Evolutionary conservation across 306 rosid genomes (phyloP), one percentile per base, ranked within the genome.

Genomic region (Acacia melanoxylon): DNA sequence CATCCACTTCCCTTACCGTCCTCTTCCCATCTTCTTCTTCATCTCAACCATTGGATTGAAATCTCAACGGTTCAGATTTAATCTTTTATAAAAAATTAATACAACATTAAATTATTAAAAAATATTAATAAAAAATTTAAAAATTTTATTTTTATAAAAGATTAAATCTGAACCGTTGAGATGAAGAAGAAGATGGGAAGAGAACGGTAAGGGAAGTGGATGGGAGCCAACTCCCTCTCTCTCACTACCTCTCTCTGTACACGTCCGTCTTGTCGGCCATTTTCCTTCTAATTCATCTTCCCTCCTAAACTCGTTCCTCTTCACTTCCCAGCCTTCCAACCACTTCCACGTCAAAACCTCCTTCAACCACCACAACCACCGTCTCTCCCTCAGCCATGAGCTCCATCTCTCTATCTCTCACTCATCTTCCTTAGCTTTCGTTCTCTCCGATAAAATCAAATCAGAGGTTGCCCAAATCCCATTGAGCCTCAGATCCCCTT

Each of bases 291-390:
- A 83, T 82, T 88, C 98, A 41, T 24, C 82, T 15, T n/a, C 90
- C 78, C 89, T 84, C 72, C 89, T 92, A 82, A 74, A 81, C 75
- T 80, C 91, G 78, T 96, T 86, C 87, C 93, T 96, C 86, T 82
- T 97, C 82, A 91, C 97, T 52, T 62, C 92, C 42, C 88, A 86
- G 15, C 86, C 88, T 76, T 83, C 91, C 76, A 83, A 89, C 68
- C 84, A 89, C 80, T 96, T 93, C 92, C 90, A 91, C 72, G 92
- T 93, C 80, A 93, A 92, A 88, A 63, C 94, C 79, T 94, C 97
- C 20, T 86, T 83, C 81, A 42, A 78, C 10, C 14, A 78, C 76
- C 80, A 20, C 12, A 71, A 44, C 7, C 95, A 92, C 76, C 70
- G 83, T 19, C 88, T 92, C 59, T 75, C 94, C 77, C 74, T 90